Conservation (phyloP, 805 yeast genomes). For the Yarrowia yakushimensis region DNA sequence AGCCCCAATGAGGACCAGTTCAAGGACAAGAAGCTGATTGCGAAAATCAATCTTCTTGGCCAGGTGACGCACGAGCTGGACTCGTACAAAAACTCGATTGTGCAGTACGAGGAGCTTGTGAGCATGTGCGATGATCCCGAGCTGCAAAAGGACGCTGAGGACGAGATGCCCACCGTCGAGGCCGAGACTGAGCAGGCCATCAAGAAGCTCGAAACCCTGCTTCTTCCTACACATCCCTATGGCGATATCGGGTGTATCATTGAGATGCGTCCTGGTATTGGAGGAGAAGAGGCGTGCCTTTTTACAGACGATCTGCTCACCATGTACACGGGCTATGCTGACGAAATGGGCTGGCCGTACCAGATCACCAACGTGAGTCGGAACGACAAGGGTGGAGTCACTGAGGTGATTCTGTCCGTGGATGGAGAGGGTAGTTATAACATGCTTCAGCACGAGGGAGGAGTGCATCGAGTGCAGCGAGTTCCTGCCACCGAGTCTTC, state of each 20-base stretch:
- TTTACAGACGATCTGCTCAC: constrained; percentile 75
- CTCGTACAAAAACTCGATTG: constrained; percentile 37
- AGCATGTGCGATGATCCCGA: constrained; percentile 47
- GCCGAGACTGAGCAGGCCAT: constrained; percentile 48
- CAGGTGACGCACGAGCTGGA: constrained; percentile 39
- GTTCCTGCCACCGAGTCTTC: constrained; percentile 91
- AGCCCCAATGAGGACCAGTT: constrained; percentile 42
- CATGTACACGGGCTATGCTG: constrained; percentile 78
- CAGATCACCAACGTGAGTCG: constrained; percentile 55
- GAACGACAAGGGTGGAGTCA: constrained; percentile 57
- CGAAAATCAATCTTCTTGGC: constrained; percentile 48
- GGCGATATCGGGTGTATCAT: constrained; percentile 72
- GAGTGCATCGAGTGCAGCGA: constrained; percentile 94
- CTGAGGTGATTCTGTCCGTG: constrained; percentile 71
- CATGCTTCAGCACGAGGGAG: constrained; percentile 76
- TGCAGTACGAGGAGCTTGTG: constrained; percentile 43
- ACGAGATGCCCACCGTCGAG: constrained; percentile 49
- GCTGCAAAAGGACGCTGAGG: constrained; percentile 56
- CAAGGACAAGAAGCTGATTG: constrained; percentile 45
- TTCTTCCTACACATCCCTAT: constrained; percentile 75
- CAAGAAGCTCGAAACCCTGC: constrained; percentile 44
- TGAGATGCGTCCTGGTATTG: constrained; percentile 92
- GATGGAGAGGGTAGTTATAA: constrained; percentile 77
- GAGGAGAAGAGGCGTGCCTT: constrained; percentile 89
- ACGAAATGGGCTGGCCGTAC: constrained; percentile 61